Conservation (phyloP, 805 yeast species). For the Pichia membranifaciens region DNA sequence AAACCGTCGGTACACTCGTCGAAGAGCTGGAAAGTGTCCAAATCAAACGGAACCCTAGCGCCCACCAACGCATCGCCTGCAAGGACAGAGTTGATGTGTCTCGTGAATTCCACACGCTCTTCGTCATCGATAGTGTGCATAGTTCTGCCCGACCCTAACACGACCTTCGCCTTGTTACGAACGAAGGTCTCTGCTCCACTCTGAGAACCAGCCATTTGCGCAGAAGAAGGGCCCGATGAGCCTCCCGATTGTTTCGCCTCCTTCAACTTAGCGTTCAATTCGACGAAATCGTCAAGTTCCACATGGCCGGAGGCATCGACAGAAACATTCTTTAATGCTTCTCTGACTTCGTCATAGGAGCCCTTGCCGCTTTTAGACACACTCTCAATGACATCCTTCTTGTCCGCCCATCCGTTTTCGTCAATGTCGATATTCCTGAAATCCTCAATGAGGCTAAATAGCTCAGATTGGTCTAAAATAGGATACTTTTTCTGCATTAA, state of each 20-base stretch:
- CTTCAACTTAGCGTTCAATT: constrained; percentile 72
- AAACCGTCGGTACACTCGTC: constrained; percentile 97
- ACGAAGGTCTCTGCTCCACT: constrained; percentile 30
- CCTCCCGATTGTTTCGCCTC: constrained; percentile 33
- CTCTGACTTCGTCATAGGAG: constrained; percentile 88
- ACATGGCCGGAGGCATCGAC: constrained; percentile 97
- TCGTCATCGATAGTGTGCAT: constrained; percentile 96
- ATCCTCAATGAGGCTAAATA: constrained; percentile 78
- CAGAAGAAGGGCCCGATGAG: background rate
- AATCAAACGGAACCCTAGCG: constrained; percentile 79
- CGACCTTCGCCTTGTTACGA: constrained; percentile 61
- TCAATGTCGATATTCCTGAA: constrained; percentile 82
- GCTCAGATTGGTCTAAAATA: constrained; percentile 74
- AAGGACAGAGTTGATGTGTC: constrained; percentile 88
- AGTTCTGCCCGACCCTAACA: constrained; percentile 78
- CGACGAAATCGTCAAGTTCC: constrained; percentile 90
- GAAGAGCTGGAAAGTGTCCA: constrained; percentile 90
- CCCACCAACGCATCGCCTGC: constrained; percentile 87
- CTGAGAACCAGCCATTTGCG: constrained; percentile 16
- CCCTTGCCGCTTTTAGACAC: constrained; percentile 75
- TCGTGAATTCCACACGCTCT: constrained; percentile 91
- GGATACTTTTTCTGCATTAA: constrained; percentile 73
- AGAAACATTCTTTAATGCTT: constrained; percentile 81
- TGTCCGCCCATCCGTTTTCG: constrained; percentile 92
- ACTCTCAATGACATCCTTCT: constrained; percentile 81